Base-by-base conservation (phyloP, 306 rosid genomes). In the Vachellia collinsii region DNA sequence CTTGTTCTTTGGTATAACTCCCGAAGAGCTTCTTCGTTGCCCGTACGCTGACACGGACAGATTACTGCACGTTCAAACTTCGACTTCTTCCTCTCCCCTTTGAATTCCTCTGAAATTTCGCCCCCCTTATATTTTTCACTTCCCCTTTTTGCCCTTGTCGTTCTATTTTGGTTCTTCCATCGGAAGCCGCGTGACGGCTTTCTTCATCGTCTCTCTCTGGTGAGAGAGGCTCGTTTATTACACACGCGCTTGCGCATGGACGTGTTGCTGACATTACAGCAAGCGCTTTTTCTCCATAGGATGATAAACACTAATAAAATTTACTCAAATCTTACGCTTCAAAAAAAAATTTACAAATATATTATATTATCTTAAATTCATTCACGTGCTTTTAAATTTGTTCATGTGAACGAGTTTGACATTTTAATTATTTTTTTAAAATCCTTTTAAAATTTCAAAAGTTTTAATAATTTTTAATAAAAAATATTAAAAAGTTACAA, bases 171-270 rank as follows among this genome's bases (percentile, higher is more conserved):
- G n/a, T 70, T 70, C 39, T 70, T 5, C 6, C 39, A 7, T 44
- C 56, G 39, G 74, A 43, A 70, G 22, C 74, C 74, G 74, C 56
- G 56, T 23, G 74, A 13, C 56, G 74, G 74, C n/a, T 44, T 44
- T 68, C 36, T 70, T 1, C 22, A 1, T 13, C 4, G n/a, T n/a
- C n/a, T n/a, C n/a, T n/a, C n/a, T n/a, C n/a, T n/a, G n/a, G n/a
- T n/a, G 25, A 7, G 25, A 7, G 43, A 7, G 43, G 14, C 25
- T 66, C 19, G 51, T 43, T 11, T 43, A 8, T 1, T n/a, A 42
- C 53, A 69, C 74, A 34, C 54, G 37, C 74, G 10, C n/a, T 1
- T 7, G 20, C 4, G 54, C n/a, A 29, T 6, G 37, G 38, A 10
- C 38, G 7, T 12, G 29, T 11, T 42, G 74, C 36, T 11, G 51